Percentiles rank a stretch among this genome's conserved stretches.
phyloP scores from a whole-genome alignment of 78 protist genomes.

The Pirum gemmata region DNA sequence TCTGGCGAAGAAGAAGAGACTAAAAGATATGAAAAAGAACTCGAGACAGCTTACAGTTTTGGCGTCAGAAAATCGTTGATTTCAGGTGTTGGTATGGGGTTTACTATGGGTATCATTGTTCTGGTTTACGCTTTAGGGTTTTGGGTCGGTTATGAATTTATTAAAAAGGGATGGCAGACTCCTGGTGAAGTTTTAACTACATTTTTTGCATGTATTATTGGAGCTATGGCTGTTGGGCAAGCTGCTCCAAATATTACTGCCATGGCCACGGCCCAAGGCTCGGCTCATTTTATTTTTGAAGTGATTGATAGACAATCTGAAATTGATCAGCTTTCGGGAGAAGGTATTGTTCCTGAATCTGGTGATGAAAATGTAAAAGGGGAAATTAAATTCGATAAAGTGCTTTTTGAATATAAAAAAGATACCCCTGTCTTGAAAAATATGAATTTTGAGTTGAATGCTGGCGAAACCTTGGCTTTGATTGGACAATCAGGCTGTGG shows the following conservation, averaged over 20 bases:
- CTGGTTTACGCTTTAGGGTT: constrained; percentile 53
- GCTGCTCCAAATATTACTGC: constrained; percentile 41
- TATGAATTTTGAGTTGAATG: background rate
- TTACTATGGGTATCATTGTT: constrained; percentile 51
- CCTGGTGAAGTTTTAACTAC: constrained; percentile 61
- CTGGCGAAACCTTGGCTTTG: constrained; percentile 55
- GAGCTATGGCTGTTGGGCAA: constrained; percentile 68
- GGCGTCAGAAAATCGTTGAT: constrained; percentile 48
- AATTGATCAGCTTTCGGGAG: constrained; percentile 50
- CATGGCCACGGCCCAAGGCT: constrained; percentile 62
- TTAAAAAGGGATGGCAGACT: constrained; percentile 41
- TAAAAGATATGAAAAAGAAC: constrained; percentile 2
- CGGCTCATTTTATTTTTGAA: constrained; percentile 59
- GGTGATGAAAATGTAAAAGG: constrained; percentile 2
- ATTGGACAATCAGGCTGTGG: constrained; percentile 77
- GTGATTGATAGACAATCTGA: constrained; percentile 55
- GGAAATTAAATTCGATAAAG: background rate
- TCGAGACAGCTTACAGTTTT: constrained; percentile 41
- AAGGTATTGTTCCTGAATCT: constrained; percentile 37
- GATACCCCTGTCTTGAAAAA: background rate
- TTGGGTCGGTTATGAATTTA: constrained; percentile 64
- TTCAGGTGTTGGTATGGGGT: constrained; percentile 62
- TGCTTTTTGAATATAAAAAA: constrained; percentile 14
- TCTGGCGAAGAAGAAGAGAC: constrained; percentile 44
- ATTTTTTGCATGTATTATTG: constrained; percentile 59